Base-by-base conservation (phyloP, 2,329 filamentous ascomycete species). In the Xylaria sp. region DNA sequence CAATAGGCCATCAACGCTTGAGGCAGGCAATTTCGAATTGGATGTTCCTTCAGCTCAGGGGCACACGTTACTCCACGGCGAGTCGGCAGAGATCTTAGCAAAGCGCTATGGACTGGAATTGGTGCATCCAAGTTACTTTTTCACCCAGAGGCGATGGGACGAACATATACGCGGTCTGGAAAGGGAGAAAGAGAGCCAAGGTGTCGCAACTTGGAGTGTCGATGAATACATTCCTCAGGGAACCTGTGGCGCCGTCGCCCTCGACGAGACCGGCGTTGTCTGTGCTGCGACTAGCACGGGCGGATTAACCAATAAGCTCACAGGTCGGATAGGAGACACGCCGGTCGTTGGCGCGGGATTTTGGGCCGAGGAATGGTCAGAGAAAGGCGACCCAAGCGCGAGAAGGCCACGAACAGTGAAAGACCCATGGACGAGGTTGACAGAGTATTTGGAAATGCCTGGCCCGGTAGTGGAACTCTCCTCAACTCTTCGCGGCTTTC, bases 261-360 rank as follows among this genome's bases (percentile, higher is more conserved):
- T 96, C 6, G 92, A 96, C 72, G 78, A 77, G n/a, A 82, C 86
- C 47, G 91, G 91, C 0, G 84, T 88, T 2, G 73, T 95, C 2
- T 92, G 89, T 66, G 78, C 72, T n/a, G 84, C 83, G 0, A 87
- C 84, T 2, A 85, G 81, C 68, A 87, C 84, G 0, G 92, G 92
- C 4, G 92, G 92, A 0, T 72, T 96, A 73, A 96, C 92, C 19
- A 96, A 96, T 72, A 96, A 96, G 76, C 76, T 93, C 57, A 89
- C 90, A 0, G 92, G 91, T 0, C 80, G 92, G 18, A 87, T 96
- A 63, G 92, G 92, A 0, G 92, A 96, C 71, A 96, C 92, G 9
- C 91, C 92, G 0, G 88, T 88, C 0, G 77, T 92, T 0, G 92
- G 92, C 0, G 89, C 91, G 0, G 92, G 92, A 0, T 96, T 92